Base-by-base conservation (phyloP, 192 early-diverging fungal species). In the Linnemannia zychae region DNA sequence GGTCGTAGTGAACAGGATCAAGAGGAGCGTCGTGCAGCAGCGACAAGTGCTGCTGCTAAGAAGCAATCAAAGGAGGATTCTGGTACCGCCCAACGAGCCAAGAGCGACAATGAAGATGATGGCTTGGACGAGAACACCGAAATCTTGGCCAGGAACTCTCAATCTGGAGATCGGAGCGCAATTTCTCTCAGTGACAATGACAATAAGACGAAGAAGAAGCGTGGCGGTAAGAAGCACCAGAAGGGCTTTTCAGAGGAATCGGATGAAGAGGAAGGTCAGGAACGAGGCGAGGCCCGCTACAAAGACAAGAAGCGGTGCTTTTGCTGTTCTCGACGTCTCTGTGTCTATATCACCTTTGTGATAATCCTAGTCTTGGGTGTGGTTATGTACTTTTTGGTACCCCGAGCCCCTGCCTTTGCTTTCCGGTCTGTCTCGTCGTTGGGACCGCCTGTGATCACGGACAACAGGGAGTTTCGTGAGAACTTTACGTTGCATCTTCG, bases 221-320 rank as follows among this genome's bases (percentile, higher is more conserved):
- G 34, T 0, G 18, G 40, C 40, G 40, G 40, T 15, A 49, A 49
- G 53, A 60, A 31, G 53, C 53, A 63, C 12, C 57, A 63, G 15
- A 63, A 63, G 57, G 57, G 24, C 0, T 38, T 44, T 12, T 68
- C 52, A 9, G 73, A 71, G 28, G 82, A 84, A 9, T 77, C 76
- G 17, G 74, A 76, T 49, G 83, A 85, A 11, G 83, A 85, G 37
- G 77, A 79, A 72, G 82, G 82, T 13, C 83, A 85, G 70, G 83
- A 85, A 46, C 67, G 70, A 34, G 83, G 83, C 28, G 74, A 33
- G 34, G 4, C 24, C 16, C 66, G 83, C 44, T 40, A 72, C 11
- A 7, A 74, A 40, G 83, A 79, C 31, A 22, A 24, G 47, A 85
- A 85, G 24, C 73, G 77, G 48, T 85, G 83, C 37, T 85, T 33